Base-by-base conservation (phyloP, 148 eudicot genomes). In the Heliamphora exappendiculata region DNA sequence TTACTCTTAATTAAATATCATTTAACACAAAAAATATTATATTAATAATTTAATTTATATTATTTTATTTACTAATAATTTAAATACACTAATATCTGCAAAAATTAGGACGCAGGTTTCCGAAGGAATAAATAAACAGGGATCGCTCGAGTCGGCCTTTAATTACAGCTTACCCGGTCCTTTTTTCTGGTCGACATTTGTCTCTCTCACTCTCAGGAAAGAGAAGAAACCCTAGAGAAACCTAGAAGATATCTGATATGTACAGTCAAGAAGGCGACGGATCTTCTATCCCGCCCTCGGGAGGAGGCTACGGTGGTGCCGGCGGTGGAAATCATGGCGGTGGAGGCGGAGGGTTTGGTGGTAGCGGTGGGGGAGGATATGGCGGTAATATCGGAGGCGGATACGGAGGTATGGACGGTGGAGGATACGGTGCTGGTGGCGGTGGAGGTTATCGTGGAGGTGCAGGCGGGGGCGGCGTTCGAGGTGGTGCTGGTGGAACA, bases 201-300 rank as follows among this genome's bases (percentile, higher is more conserved):
- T 41, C 50, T 42, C 22, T 66, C 20, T 68, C 72, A 24, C n/a
- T 16, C 31, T 7, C 41, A 0, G 26, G 19, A 31, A 31, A 14
- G n/a, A 49, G n/a, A 50, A 12, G 4, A 76, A 34, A 78, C 76
- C 76, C 66, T 65, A 82, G 57, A n/a, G 19, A 67, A 80, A 83
- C 84, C 81, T 82, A 89, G 88, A 79, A 75, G 76, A 84, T 81
- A 83, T 77, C 82, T 50, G 85, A 81, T 69, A 82, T 80, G 86
- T 91, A 90, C 87, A 89, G 92, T 78, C 80, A 82, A 83, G 90
- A 90, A 68, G 87, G 93, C 53, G 82, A 82, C 49, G 91, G 84
- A 74, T 89, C 93, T 79, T 84, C 84, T 78, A 86, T 78, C 66
- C 91, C 87, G 13, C 76, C 87, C 5, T 28, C 45, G 17, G 82